Percentiles rank a stretch among this genome's conserved stretches.
Conservation (phyloP, 2,329 filamentous ascomycete species). For the Cryphonectria parasitica region DNA sequence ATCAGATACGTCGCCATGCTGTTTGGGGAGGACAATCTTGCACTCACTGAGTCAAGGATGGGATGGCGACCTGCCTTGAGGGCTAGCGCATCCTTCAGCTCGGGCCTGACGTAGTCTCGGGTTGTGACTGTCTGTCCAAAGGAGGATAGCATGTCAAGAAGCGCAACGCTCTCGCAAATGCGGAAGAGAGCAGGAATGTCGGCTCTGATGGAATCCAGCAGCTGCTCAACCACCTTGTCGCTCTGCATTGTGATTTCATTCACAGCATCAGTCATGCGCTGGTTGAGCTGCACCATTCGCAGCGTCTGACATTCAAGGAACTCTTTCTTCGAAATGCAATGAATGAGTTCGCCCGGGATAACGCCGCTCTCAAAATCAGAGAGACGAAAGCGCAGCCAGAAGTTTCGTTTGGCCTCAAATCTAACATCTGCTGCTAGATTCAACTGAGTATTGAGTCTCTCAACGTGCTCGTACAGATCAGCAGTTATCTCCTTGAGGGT, state of each 20-base stretch:
- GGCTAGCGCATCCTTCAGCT: conserved; percentile 64
- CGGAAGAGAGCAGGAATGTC: conserved; percentile 78
- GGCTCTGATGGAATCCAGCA: conserved; percentile 73
- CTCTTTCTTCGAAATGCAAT: conserved; percentile 72
- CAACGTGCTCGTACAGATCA: conserved; percentile 60
- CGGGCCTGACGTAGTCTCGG: conserved; percentile 66
- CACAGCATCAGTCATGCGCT: conserved; percentile 77
- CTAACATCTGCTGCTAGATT: conserved; percentile 68
- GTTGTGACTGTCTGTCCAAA: conserved; percentile 76
- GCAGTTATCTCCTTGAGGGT: conserved; percentile 88
- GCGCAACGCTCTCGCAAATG: conserved; percentile 81
- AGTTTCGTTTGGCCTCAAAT: conserved; percentile 78
- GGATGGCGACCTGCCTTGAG: conserved; percentile 71
- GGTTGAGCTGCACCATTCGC: conserved; percentile 78
- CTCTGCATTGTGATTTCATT: conserved; percentile 84
- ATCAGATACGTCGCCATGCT: conserved; percentile 65
- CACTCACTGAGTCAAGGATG: conserved; percentile 64
- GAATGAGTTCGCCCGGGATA: conserved; percentile 75
- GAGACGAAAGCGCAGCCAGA: conserved; percentile 71
- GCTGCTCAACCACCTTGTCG: conserved; percentile 72
- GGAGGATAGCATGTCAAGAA: conserved; percentile 82
- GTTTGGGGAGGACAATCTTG: conserved; percentile 6
- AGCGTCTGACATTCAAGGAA: conserved; percentile 87
- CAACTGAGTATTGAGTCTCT: conserved; percentile 68
- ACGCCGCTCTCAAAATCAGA: conserved; percentile 63